A percentile compares a stretch with the other conserved stretches of the same genome.
Evolutionary conservation across 371 early-diverging fungal genomes (phyloP).

Genomic region (Pancytospora philotis): DNA sequence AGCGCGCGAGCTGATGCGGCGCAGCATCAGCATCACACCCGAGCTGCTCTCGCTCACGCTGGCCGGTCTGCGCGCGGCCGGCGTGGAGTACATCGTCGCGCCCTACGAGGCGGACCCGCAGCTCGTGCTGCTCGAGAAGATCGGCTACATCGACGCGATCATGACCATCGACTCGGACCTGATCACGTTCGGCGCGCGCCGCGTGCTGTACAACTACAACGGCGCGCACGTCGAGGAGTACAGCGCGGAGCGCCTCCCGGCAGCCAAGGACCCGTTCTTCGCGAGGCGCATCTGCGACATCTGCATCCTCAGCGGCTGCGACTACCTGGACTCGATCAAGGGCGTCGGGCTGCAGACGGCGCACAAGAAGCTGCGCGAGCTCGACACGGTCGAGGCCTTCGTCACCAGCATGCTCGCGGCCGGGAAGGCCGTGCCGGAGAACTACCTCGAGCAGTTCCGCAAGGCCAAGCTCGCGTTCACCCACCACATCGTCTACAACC

Average conservation of each 20-base stretch:
- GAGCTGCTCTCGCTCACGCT: slow-evolving; percentile 58
- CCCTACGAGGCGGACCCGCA: slow-evolving; percentile 98
- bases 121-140: slow-evolving; percentile 69
- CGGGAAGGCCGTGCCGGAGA: slow-evolving; percentile 31
- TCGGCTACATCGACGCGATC: slow-evolving; percentile 66
- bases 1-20: slow-evolving; percentile 49
- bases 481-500: slow-evolving; percentile 58
- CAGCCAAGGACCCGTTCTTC: slow-evolving; percentile 30
- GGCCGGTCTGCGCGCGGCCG: slow-evolving; percentile 61
- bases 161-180: slow-evolving; percentile 93
- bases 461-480: slow-evolving; percentile 54
- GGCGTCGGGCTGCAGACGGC: slow-evolving; percentile 79
- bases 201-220: slow-evolving; percentile 56
- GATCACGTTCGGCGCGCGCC: slow-evolving; percentile 74
- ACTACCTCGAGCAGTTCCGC: slow-evolving; percentile 45
- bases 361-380: slow-evolving; percentile 62
- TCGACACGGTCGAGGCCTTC: slow-evolving; percentile 29
- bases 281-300: slow-evolving; percentile 67
- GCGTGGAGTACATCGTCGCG: slow-evolving; percentile 72
- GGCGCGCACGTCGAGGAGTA: slow-evolving; percentile 40
- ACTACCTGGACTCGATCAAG: slow-evolving; percentile 71
- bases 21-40: slow-evolving; percentile 39
- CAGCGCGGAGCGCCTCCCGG: slow-evolving; percentile 37
- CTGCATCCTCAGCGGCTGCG: slow-evolving; percentile 88
- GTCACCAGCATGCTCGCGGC: slow-evolving; percentile 25